These are phyloP conservation scores for Aspergillus piperis DNA, from an alignment of 2,329 filamentous ascomycete species.

Conservation along the genomic window DNA sequence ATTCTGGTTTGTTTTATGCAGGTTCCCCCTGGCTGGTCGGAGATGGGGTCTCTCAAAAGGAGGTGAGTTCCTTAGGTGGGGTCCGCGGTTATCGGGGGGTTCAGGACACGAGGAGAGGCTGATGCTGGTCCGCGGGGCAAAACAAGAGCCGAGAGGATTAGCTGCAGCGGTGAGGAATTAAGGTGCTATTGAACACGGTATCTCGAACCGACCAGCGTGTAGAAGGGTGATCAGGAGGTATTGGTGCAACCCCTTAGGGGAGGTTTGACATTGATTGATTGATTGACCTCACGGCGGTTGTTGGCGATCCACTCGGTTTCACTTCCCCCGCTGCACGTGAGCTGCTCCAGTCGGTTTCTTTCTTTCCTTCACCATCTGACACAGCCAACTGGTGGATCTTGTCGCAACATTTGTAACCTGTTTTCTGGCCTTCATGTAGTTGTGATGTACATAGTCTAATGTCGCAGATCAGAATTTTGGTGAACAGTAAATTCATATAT, in stretches of 20 bases:
- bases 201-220: conserved; percentile 1
- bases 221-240: neutral
- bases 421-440: too few species aligned
- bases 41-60: neutral
- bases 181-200: conserved; percentile 7
- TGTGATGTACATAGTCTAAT: too few species aligned
- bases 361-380: too few species aligned
- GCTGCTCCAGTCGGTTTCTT: neutral
- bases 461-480: neutral
- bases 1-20: too few species aligned
- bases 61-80: conserved; percentile 18
- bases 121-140: neutral
- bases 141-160: neutral
- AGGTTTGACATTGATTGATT: conserved; percentile 9
- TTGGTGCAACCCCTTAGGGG: conserved; percentile 1
- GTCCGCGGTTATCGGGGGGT: conserved; percentile 8
- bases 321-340: conserved; percentile 9
- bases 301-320: conserved; percentile 9
- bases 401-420: neutral
- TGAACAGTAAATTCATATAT: conserved; percentile 25
- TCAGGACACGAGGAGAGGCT: conserved; percentile 8
- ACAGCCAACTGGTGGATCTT: conserved; percentile 2
- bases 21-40: neutral
- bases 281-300: conserved; percentile 1
- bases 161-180: conserved; percentile 2